These are phyloP conservation scores for Kwoniella shivajii DNA, from an alignment of 1,284 basidiomycete species.

Conservation along the genomic window DNA sequence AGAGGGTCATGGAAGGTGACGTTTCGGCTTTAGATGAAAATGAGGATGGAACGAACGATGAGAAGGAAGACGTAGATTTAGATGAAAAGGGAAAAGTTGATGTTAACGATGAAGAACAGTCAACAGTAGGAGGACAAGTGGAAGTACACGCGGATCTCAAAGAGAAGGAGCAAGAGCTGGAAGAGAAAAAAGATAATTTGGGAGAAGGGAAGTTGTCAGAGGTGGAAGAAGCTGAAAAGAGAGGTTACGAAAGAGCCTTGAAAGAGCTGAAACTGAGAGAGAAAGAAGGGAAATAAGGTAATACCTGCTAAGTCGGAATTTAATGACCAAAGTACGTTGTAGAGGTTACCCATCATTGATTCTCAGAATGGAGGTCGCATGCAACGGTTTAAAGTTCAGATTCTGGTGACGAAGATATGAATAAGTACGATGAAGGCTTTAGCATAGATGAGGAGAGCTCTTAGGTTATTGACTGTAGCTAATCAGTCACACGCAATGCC, in stretches of 20 bases:
- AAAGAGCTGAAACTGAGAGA: constrained; percentile 22
- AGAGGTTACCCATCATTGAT: too few relatives aligned
- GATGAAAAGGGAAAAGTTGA: constrained; percentile 1
- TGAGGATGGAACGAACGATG: constrained; percentile 1
- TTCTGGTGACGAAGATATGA: too few relatives aligned
- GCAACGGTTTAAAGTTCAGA: too few relatives aligned
- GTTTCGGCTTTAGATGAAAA: constrained; percentile 19
- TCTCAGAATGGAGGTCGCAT: too few relatives aligned
- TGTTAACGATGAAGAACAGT: background rate
- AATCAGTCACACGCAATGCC: too few relatives aligned
- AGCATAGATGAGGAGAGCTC: too few relatives aligned
- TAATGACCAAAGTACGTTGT: too few relatives aligned
- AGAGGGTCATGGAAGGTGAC: constrained; percentile 44
- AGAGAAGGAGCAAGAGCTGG: background rate
- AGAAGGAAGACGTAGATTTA: background rate
- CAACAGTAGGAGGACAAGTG: background rate
- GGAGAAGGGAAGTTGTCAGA: constrained; percentile 4
- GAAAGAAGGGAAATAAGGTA: constrained; percentile 1
- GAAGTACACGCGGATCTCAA: constrained; percentile 2
- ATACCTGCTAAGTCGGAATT: too few relatives aligned
- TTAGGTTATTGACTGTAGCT: too few relatives aligned
- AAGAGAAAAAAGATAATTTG: background rate
- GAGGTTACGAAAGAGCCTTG: constrained; percentile 31
- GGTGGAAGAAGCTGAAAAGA: constrained; percentile 9
- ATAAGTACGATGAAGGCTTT: too few relatives aligned